Evolutionary conservation across 495 filamentous ascomycete species (phyloP), one percentile per base, ranked within the genome.

Genomic region (Hypoxylon fuscum): DNA sequence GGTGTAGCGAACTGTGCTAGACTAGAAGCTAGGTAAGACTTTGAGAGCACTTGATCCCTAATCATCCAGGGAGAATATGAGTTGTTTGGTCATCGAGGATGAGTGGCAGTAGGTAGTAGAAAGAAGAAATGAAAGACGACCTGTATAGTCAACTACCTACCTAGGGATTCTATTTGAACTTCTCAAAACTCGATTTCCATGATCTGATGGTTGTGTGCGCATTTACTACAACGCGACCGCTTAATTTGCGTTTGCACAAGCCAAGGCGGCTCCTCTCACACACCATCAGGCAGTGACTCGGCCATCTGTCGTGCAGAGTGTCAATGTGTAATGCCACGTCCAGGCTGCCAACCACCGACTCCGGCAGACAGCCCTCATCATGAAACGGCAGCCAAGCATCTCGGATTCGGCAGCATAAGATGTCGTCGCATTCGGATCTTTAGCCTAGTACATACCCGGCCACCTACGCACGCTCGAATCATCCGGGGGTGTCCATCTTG

Each of bases 351-450:
- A 11, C 34, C 54, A 29, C 43, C 49, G 49, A 58, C 42, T 47
- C 41, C 49, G 61, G 61, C 55, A 64, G 37, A 50, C 41, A 14
- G 31, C 47, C 37, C 35, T 64, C 54, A 49, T 18, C 41, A 54
- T 59, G 61, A 64, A 64, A 64, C 61, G 27, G 34, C 9, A 23
- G 53, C 54, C 54, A 64, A 54, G 48, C 54, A 64, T n/a, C 48
- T 64, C 54, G 61, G 54, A 54, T 59, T 54, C 42, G 49, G 61
- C 46, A 64, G 48, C n/a, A 54, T 31, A 48, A 59, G 47, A 64
- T 48, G 43, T 55, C 34, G 61, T 64, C 61, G 50, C 55, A 64
- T 64, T 64, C 55, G 61, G 61, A 64, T 59, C 48, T 64, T 64
- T 64, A 64, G 61, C 61, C 61, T 64, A 59, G 49, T 57, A 64